Evolutionary conservation across 225 moss, liverwort and hornwort species (phyloP), one percentile per base, ranked within the genome.

Genomic region (Ulota crispa): DNA sequence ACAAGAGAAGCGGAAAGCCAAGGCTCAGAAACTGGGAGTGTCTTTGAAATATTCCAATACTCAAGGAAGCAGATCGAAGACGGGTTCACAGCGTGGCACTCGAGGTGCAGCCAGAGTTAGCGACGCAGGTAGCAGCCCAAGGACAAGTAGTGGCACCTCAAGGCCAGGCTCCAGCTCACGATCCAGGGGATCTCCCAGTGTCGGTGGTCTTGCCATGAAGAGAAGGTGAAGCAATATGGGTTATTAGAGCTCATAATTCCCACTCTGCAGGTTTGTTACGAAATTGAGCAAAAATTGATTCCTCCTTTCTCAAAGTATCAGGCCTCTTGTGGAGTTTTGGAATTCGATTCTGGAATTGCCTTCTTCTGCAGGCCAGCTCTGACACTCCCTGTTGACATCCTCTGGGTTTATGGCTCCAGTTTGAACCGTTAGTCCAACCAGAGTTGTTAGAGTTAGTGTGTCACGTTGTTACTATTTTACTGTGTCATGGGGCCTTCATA

Each of bases 1-100:
- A 19, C 86, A 85, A 5, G 90, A 88, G 79, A 92, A 85, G 70
- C 78, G 90, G 66, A 90, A 92, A 89, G 80, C 26, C 9, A 91
- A 87, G 77, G 85, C 91, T n/a, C 78, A 89, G 64, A 91, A 85
- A 23, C 39, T 89, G 24, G 88, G 91, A 7, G 81, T 87, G 39
- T 81, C 86, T 16, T 72, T 81, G 8, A 88, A 85, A 70, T 88
- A 85, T 43, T 83, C 87, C 5, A 91, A 91, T 79, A 82, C 89
- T 10, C 85, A 79, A 72, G 86, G 89, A 57, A 62, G 88, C 70
- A 85, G 82, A 69, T 84, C 86, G 2, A 91, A 89, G 68, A 41
- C 63, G 10, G 74, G 80, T 72, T 86, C 86, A 32, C 80, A 79
- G n/a, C 85, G 91, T 69, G 91, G 89, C 60, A 87, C 83, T 72